Conservation (phyloP, 805 yeast genomes). For the Cyberlindnera amylophila region DNA sequence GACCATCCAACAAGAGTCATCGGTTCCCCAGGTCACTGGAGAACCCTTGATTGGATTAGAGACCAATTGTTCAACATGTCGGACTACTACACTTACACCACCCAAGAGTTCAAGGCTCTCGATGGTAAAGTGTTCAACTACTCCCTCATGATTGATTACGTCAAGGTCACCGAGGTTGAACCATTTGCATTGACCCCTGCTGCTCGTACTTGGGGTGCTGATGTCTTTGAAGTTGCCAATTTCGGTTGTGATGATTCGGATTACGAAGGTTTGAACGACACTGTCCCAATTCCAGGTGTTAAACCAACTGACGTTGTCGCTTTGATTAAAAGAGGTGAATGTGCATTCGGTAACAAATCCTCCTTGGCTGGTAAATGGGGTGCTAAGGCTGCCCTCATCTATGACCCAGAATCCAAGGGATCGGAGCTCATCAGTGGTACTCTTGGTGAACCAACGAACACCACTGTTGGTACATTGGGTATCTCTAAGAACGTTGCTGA, state of each 20-base stretch:
- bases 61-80: conserved; percentile 51
- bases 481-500: conserved; percentile 43
- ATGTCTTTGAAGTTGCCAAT: conserved; percentile 53
- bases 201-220: conserved; percentile 60
- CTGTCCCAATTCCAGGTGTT: conserved; percentile 3
- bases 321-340: conserved; percentile 73
- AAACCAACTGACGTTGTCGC: conserved; percentile 44
- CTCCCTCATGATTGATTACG: conserved; percentile 46
- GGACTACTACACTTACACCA: conserved; percentile 58
- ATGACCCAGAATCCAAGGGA: conserved; percentile 48
- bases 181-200: conserved; percentile 66
- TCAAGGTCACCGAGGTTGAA: conserved; percentile 1
- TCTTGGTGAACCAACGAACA: conserved; percentile 62
- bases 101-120: conserved; percentile 73
- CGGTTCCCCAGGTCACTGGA: conserved; percentile 87
- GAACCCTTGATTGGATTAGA: conserved; percentile 69
- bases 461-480: conserved; percentile 70
- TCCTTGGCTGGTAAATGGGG: conserved; percentile 72
- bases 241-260: conserved; percentile 70
- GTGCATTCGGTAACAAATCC: conserved; percentile 82
- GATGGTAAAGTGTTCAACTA: conserved; percentile 58
- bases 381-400: conserved; percentile 71
- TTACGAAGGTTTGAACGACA: conserved; percentile 44
- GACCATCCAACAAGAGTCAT: conserved; percentile 94
- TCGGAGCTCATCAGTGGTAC: conserved; percentile 61